Conservation (phyloP, 2,329 filamentous ascomycete genomes). For the Aureobasidium melanogenum region DNA sequence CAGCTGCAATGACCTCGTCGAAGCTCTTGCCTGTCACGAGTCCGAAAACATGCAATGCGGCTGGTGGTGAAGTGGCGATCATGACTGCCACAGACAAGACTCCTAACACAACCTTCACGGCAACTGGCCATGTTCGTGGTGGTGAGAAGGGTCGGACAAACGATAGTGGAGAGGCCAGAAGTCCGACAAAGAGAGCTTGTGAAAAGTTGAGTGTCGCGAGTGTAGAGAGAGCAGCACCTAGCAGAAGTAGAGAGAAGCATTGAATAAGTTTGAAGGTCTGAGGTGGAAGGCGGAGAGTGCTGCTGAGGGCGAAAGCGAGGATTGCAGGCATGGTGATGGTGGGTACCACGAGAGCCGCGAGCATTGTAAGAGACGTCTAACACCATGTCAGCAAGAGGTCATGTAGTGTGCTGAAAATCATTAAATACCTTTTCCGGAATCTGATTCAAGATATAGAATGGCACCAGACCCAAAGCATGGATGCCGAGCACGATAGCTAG, state of each 20-base stretch:
- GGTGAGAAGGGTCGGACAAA: slow-evolving; percentile 47
- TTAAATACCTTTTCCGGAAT: slow-evolving; percentile 53
- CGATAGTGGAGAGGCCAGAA: slow-evolving; percentile 69
- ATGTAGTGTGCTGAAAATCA: too few species aligned
- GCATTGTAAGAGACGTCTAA: slow-evolving; percentile 7
- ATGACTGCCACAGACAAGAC: slow-evolving; percentile 7
- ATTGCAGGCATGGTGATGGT: slow-evolving; percentile 22
- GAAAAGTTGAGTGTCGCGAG: slow-evolving; percentile 96
- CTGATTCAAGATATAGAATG: slow-evolving; percentile 80
- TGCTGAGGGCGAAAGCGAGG: slow-evolving; percentile 22
- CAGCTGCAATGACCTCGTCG: slow-evolving; percentile 12
- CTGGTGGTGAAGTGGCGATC: slow-evolving; percentile 12
- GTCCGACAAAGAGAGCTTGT: slow-evolving; percentile 73
- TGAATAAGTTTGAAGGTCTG: slow-evolving; percentile 75
- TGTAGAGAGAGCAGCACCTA: slow-evolving; percentile 85
- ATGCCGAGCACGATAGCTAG: slow-evolving; percentile 61
- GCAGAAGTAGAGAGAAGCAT: slow-evolving; percentile 82
- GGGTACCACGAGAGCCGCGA: slow-evolving; percentile 5
- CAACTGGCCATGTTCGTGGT: not conserved
- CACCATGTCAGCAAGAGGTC: not conserved
- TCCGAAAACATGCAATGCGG: slow-evolving; percentile 11
- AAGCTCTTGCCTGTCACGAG: slow-evolving; percentile 8
- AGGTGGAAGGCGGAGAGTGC: slow-evolving; percentile 41
- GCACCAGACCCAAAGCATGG: slow-evolving; percentile 70
- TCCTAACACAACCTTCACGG: not conserved